These are phyloP conservation scores for Pholiota conissans DNA, from an alignment of 768 basidiomycete genomes.

Conservation along the genomic window DNA sequence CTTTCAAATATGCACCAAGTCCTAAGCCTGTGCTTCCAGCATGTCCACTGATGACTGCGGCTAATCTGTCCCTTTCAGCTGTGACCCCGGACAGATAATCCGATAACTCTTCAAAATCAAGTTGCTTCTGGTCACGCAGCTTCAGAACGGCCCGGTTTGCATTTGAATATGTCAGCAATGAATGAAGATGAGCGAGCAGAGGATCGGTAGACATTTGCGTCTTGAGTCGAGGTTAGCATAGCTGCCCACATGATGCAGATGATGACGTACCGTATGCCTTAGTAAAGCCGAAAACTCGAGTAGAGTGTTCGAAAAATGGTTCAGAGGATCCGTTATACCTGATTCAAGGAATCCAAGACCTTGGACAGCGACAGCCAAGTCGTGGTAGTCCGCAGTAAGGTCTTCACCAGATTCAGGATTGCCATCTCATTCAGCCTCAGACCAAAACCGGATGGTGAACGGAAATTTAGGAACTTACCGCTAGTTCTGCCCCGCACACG, in stretches of 20 bases:
- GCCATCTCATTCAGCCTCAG: slow-evolving; percentile 87
- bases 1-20: slow-evolving; percentile 85
- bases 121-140: slow-evolving; percentile 96
- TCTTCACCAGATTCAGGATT: slow-evolving; percentile 85
- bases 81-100: slow-evolving; percentile 94
- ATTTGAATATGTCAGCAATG: slow-evolving; percentile 90
- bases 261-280: slow-evolving; percentile 68
- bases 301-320: slow-evolving; percentile 94
- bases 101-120: slow-evolving; percentile 97
- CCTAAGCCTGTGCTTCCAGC: slow-evolving; percentile 84
- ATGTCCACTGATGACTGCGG: slow-evolving; percentile 87
- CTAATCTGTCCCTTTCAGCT: slow-evolving; percentile 87
- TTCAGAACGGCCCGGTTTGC: slow-evolving; percentile 93
- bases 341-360: slow-evolving; percentile 97
- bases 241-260: background rate
- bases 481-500: slow-evolving; percentile 80
- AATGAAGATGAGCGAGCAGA: slow-evolving; percentile 87
- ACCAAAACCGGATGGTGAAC: slow-evolving; percentile 39
- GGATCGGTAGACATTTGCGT: slow-evolving; percentile 92
- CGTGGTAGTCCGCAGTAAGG: slow-evolving; percentile 96
- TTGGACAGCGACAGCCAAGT: slow-evolving; percentile 93
- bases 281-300: slow-evolving; percentile 92
- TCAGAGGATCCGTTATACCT: slow-evolving; percentile 96
- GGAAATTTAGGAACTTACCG: slow-evolving; percentile 59
- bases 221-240: slow-evolving; percentile 36